Evolutionary conservation across 1,139 yeast species (phyloP).

Genomic region (Kurtzmaniella quercitrusa): DNA sequence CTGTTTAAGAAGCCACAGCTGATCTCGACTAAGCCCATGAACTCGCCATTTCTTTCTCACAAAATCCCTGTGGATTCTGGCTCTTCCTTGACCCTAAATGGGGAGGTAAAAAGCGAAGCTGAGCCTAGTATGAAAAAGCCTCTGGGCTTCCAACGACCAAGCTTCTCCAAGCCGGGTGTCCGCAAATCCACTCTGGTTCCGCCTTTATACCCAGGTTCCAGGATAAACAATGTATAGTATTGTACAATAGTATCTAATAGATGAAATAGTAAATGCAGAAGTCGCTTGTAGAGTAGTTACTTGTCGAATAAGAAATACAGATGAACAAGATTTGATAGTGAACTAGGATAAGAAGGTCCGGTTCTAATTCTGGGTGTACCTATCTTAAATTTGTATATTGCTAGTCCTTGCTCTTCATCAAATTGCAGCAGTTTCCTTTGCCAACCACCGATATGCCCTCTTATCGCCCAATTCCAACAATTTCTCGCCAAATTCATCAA

Average conservation of each 20-base stretch:
- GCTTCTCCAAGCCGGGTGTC: constrained; percentile 13
- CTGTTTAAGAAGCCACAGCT: constrained; percentile 33
- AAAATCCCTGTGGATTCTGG: constrained; percentile 14
- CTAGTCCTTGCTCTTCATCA: no score
- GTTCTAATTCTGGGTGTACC: no score
- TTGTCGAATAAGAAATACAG: no score
- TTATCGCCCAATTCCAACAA: constrained; percentile 35
- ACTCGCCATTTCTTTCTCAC: constrained; percentile 36
- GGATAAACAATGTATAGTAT: constrained; percentile 1
- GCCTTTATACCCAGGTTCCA: constrained; percentile 14
- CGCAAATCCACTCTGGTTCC: constrained; percentile 24
- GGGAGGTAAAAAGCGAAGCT: constrained; percentile 6
- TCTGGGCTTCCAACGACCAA: constrained; percentile 44
- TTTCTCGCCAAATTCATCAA: constrained; percentile 30
- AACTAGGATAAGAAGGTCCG: no score
- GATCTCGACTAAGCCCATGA: constrained; percentile 9
- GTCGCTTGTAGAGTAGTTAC: not conserved
- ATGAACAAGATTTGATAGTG: no score
- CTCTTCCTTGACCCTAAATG: constrained; percentile 2
- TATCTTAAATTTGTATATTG: no score
- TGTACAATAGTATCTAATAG: constrained; percentile 9
- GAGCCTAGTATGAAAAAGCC: constrained; percentile 43
- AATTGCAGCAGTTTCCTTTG: constrained; percentile 32
- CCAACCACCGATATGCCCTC: constrained; percentile 37
- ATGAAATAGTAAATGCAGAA: constrained; percentile 2